Percentiles rank a stretch among this genome's conserved stretches.
Evolutionary conservation across 306 rosid species (phyloP).

Genomic region (Gillenia trifoliata): DNA sequence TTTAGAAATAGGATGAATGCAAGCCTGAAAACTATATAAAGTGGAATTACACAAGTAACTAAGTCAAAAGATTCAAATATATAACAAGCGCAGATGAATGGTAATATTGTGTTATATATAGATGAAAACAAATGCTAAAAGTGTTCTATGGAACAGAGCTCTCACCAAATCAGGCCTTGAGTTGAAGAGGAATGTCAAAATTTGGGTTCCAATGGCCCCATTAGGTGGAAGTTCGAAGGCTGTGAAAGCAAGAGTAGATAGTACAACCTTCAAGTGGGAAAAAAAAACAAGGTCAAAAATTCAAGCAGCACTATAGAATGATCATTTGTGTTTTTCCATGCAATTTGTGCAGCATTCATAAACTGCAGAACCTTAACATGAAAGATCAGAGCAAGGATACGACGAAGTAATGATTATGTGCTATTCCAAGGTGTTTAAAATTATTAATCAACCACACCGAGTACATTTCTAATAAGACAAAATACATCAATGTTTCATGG

Average conservation of each 20-base stretch:
- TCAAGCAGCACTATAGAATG: background rate
- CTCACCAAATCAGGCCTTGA: constrained; percentile 96
- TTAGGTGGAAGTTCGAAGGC: constrained; percentile 99
- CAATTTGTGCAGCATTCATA: background rate
- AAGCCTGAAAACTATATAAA: background rate
- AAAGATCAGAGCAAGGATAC: background rate
- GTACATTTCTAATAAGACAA: background rate
- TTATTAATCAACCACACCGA: background rate
- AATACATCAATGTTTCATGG: background rate
- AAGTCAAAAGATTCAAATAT: background rate
- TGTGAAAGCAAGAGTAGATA: constrained; percentile 93
- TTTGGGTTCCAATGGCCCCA: constrained; percentile 87
- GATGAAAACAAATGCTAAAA: background rate
- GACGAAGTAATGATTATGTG: background rate
- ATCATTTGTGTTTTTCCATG: background rate
- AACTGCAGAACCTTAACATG: background rate
- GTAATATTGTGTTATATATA: background rate
- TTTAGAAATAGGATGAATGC: background rate
- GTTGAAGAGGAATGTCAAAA: constrained; percentile 85
- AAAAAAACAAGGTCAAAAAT: constrained; percentile 7
- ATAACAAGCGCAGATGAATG: background rate
- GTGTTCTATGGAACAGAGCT: background rate
- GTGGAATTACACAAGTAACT: background rate
- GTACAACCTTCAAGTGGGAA: constrained; percentile 62
- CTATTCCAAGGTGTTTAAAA: background rate